Base-by-base conservation (phyloP, 495 filamentous ascomycete species). In the Hyaloscypha bicolor region DNA sequence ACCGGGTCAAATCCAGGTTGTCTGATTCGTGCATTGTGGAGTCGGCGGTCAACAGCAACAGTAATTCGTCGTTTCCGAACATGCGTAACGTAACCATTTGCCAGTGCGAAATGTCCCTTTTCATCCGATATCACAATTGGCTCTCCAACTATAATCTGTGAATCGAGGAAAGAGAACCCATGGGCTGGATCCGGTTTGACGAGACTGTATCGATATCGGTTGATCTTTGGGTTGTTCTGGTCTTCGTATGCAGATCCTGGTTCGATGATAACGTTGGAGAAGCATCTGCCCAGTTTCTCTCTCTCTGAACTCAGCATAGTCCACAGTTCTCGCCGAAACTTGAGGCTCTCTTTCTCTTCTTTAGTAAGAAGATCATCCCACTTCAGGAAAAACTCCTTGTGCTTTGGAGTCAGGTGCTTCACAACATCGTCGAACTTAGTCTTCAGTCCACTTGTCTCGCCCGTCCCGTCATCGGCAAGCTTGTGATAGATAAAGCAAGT, bases 71-170 rank as follows among this genome's bases (percentile, higher is more conserved):
- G 83, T 69, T 87, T 90, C 64, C 84, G 83, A 62, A 94, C 87
- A 51, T 91, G 83, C 0, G 90, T 89, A 8, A 97, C 90, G 74
- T 90, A 99, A 14, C 95, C 95, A 68, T 96, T 91, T 6, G 93
- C 93, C 16, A 99, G 85, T 6, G 94, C 94, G 79, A 94, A 97
- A 74, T 99, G 95, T 0, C 94, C 95, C 64, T 90, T 85, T 74
- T 99, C 95, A 66, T 97, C 95, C 1, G 95, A 98, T n/a, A 99
- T 84, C 33, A 99, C 94, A 55, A 97, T 90, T 1, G 95, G 94
- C 73, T 99, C 95, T 39, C 94, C 94, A 30, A 91, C 81, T 3
- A 82, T 87, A n/a, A 99, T 85, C 72, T 97, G 93, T 1, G 94
- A 97, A 70, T 98, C 94, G 0, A 90, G 73, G 74, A 98, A 98